These are phyloP conservation scores for Podosphaera aphanis DNA, from an alignment of 2,329 filamentous ascomycete species.

Conservation along the genomic window DNA sequence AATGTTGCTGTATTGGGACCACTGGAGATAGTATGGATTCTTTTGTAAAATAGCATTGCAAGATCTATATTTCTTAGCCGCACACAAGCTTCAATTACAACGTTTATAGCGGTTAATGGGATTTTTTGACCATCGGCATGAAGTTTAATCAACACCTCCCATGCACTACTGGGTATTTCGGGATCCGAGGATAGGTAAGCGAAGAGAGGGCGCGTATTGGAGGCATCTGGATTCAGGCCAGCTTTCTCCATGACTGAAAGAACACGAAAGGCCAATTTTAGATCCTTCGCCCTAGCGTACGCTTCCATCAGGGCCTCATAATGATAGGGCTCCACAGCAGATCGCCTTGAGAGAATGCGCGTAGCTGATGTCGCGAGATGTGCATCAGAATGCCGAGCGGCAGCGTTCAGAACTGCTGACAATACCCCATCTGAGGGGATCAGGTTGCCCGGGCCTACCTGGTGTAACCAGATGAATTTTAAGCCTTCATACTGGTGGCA, in stretches of 20 bases:
- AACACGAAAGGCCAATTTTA: conserved; percentile 42
- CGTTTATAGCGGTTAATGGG: conserved; percentile 26
- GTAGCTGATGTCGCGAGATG: conserved; percentile 49
- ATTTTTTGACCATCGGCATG: conserved; percentile 24
- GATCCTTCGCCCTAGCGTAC: conserved; percentile 35
- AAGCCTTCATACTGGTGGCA: conserved; percentile 35
- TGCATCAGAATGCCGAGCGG: conserved; percentile 43
- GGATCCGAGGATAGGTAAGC: conserved; percentile 26
- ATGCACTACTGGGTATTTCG: conserved; percentile 23
- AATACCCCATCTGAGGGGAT: conserved; percentile 42
- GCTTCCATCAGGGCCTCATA: conserved; percentile 60
- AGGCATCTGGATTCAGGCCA: conserved; percentile 30
- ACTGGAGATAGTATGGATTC: conserved; percentile 25
- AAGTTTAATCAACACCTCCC: conserved; percentile 32
- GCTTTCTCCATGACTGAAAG: conserved; percentile 51
- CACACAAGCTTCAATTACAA: conserved; percentile 16
- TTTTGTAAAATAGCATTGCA: conserved; percentile 37
- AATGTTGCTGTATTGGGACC: conserved; percentile 31
- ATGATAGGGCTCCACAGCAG: conserved; percentile 39
- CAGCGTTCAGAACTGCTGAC: conserved; percentile 46
- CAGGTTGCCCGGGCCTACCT: conserved; percentile 33
- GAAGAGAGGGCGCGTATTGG: conserved; percentile 40
- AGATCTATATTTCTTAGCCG: conserved; percentile 21
- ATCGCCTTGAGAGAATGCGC: conserved; percentile 33
- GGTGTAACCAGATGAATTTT: conserved; percentile 45